Base-by-base conservation (phyloP, 2,329 filamentous ascomycete species). In the Nothophoma quercina region DNA sequence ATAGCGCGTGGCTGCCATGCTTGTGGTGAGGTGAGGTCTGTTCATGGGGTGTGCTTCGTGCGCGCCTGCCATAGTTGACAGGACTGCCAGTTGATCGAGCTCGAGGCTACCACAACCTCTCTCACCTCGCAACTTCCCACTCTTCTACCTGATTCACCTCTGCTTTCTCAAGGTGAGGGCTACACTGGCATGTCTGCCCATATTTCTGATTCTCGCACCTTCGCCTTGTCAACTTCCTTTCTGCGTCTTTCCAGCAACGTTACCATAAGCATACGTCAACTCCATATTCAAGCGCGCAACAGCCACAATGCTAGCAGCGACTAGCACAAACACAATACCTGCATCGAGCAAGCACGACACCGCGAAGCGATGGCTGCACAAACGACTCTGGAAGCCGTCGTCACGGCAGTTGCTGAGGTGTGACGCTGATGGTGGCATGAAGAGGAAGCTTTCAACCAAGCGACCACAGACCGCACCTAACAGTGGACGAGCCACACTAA, bases 391-490 rank as follows among this genome's bases (percentile, higher is more conserved):
- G 38, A 67, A 59, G 44, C 50, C 59, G 16, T 45, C 55, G 18
- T 59, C 62, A n/a, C 56, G 57, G 21, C 62, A 65, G 19, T 15
- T 48, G 16, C 52, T 43, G 46, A 50, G 40, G 6, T 22, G 21
- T 0, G 36, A 50, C 3, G 41, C 41, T n/a, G 25, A 41, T 12
- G 28, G 28, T 18, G 40, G 51, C 7, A 23, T 60, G 18, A 51
- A 39, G 12, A 41, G 30, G 18, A 56, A 38, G 32, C 15, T 39
- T 7, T 61, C 60, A 1, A 29, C 62, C 19, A 39, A 58, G 38
- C 64, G 69, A 6, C 66, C 65, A 22, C 58, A 53, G 15, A 72
- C 68, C n/a, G 67, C 67, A 29, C 68, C 67, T 5, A 58, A 61
- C 7, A 50, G 33, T 7, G 51, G 45, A 16, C 30, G 26, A 16